Evolutionary conservation across 352 stramenopile genomes (phyloP), one percentile per base, ranked within the genome.

Genomic region (Globisporangium cederbergense): DNA sequence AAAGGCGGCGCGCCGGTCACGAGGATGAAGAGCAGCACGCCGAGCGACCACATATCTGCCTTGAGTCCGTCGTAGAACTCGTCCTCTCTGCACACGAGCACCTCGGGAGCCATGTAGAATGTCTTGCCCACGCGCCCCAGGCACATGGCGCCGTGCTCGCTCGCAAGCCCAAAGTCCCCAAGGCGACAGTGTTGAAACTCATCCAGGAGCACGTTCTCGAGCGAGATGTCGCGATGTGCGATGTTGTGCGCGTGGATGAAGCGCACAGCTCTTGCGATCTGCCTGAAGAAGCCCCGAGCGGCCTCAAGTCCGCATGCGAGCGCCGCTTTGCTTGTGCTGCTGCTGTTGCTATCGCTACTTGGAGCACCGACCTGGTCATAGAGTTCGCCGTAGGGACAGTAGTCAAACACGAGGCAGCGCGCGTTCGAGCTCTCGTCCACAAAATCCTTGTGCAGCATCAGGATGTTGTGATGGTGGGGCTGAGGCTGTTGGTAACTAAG

Each of bases 71-170:
- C 65, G 65, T 83, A 86, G 36, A 57, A 60, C n/a, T 65, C 62
- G 11, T 52, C 57, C 2, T 59, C 22, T 42, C 66, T 63, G 42
- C 51, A 52, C 25, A 54, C n/a, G 52, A 79, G 73, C 40, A 90
- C 81, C 53, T 90, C 81, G 0, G 81, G 81, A 0, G 81, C 81
- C 81, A 90, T 88, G 60, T 88, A 90, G 64, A 88, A 84, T 16
- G 69, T 43, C 57, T 88, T 88, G 11, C 81, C 81, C 11, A 87
- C 81, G 11, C 79, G 68, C 0, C 79, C 79, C 18, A 40, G 47
- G 65, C 77, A 86, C 58, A 59, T 53, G 0, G 60, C 63, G 4
- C 79, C 81, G 2, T 67, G 50, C 34, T 76, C 72, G 49, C 68
- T 78, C 50, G 81, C 71, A 16, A 90, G 71, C 7, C 81, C 81